A percentile compares a stretch with the other conserved stretches of the same genome.
Evolutionary conservation across 192 early-diverging fungal genomes (phyloP).

Genomic region (Globomyces pollinis-pini): DNA sequence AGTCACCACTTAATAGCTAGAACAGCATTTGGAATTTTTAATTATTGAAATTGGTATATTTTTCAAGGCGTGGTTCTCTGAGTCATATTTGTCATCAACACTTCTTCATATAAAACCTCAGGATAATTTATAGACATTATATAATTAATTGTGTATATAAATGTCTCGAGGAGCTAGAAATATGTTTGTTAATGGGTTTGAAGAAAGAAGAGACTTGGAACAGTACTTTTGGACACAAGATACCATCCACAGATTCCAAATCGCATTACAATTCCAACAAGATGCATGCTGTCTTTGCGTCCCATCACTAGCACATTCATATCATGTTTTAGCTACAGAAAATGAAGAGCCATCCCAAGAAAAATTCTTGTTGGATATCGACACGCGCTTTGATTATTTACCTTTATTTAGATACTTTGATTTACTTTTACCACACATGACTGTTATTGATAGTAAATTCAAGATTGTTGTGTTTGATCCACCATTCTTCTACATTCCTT

Average conservation of each 20-base stretch:
- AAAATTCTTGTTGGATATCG: neutral
- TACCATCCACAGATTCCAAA: neutral
- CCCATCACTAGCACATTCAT: neutral
- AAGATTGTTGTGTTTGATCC: conserved; percentile 5
- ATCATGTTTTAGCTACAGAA: neutral
- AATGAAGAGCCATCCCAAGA: neutral
- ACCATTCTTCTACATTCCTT: conserved; percentile 2
- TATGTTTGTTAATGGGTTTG: conserved; percentile 6
- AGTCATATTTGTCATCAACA: too few species aligned
- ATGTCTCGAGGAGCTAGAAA: neutral
- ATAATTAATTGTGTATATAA: too few species aligned
- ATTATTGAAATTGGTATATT: too few species aligned
- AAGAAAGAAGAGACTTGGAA: neutral
- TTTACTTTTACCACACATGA: neutral
- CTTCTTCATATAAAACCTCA: too few species aligned
- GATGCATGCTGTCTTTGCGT: neutral
- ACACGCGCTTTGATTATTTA: neutral
- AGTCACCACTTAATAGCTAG: too few species aligned
- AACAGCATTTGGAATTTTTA: too few species aligned
- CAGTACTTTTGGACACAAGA: conserved; percentile 3
- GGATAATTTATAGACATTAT: too few species aligned
- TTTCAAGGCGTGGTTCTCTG: too few species aligned
- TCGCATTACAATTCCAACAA: neutral
- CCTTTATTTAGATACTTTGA: conserved; percentile 1
- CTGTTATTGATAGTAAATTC: neutral